These are phyloP conservation scores for Thymus mandschuricus DNA, from an alignment of 257 asterid genomes.

Conservation along the genomic window DNA sequence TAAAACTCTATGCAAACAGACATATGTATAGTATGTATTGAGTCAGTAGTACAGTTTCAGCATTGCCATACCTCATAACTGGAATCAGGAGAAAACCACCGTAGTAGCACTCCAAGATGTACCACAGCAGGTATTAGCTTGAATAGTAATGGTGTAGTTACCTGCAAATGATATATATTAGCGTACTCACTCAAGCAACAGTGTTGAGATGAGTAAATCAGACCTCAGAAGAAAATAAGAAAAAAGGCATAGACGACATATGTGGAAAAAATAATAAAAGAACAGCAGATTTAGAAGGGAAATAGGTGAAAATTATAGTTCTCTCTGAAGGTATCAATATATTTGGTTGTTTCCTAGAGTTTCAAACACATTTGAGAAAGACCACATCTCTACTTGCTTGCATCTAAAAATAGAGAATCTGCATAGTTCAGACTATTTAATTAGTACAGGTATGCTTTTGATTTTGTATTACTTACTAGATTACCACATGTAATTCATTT, in stretches of 20 bases:
- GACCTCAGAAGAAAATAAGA: neutral
- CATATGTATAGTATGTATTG: slow-evolving; percentile 8
- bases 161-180: slow-evolving; percentile 51
- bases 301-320: neutral
- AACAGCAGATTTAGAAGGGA: neutral
- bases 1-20: slow-evolving; percentile 41
- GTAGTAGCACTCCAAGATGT: slow-evolving; percentile 72
- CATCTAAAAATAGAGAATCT: neutral
- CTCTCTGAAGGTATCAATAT: neutral
- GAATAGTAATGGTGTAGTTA: slow-evolving; percentile 81
- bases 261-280: neutral
- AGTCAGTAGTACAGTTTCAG: slow-evolving; percentile 14
- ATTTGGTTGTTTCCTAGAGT: slow-evolving; percentile 8
- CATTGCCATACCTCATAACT: slow-evolving; percentile 54
- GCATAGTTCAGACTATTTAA: neutral
- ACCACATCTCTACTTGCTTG: neutral
- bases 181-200: slow-evolving; percentile 22
- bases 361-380: neutral
- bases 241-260: neutral
- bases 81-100: slow-evolving; percentile 73
- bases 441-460: neutral
- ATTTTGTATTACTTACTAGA: neutral
- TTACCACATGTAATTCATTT: neutral
- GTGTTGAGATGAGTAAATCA: neutral
- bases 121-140: slow-evolving; percentile 81